Conservation (phyloP, 805 yeast species). For the Hanseniaspora thailandica region DNA sequence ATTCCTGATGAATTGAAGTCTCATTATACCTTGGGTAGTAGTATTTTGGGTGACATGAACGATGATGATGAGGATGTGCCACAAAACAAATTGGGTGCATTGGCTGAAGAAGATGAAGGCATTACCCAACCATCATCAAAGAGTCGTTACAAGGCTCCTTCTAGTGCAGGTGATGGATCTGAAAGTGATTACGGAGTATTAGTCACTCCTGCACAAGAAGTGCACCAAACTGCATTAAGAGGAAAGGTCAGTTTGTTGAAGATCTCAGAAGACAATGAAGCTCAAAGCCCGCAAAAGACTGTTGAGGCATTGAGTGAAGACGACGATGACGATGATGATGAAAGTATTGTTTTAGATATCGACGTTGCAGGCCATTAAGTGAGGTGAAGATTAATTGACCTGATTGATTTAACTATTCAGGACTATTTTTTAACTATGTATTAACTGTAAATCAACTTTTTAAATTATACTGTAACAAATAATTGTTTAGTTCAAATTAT, state of each 20-base stretch:
- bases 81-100: not conserved
- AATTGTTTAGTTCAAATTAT: too few species aligned
- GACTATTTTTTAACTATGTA: too few species aligned
- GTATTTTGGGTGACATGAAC: conserved; percentile 33
- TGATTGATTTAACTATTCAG: too few species aligned
- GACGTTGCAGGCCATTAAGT: conserved; percentile 17
- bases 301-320: conserved; percentile 20
- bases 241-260: conserved; percentile 34
- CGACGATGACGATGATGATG: conserved; percentile 22
- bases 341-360: conserved; percentile 25
- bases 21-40: conserved; percentile 33
- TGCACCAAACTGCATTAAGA: conserved; percentile 20
- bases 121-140: not conserved
- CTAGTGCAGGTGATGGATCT: conserved; percentile 36
- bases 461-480: too few species aligned
- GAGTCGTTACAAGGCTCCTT: conserved; percentile 28
- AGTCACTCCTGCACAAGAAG: conserved; percentile 9
- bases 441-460: too few species aligned
- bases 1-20: conserved; percentile 24
- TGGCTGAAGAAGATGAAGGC: conserved; percentile 4
- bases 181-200: conserved; percentile 37
- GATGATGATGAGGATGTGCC: conserved; percentile 21
- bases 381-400: not conserved
- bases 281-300: not conserved
- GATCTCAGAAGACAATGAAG: conserved; percentile 19